Evolutionary conservation across 345 rosid species (phyloP), one percentile per base, ranked within the genome.

Genomic region (Moricandia moricandioides): DNA sequence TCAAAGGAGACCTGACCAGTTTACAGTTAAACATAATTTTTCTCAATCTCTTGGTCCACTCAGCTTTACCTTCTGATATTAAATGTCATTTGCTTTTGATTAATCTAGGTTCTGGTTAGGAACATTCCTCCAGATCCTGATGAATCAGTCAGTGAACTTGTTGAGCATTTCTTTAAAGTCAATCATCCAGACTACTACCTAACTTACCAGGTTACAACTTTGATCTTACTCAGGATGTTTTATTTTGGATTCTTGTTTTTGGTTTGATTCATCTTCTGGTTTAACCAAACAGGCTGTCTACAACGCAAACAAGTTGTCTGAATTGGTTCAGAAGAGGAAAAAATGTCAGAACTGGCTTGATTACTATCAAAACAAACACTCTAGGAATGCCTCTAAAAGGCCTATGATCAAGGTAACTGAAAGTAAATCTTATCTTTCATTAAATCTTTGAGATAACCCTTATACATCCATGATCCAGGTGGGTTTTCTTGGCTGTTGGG

Each of bases 101-200:
- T 69, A 58, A 70, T 77, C 7, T 71, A 94, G 97, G 98, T 94
- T 4, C 83, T 94, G 60, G 92, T 90, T 4, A 86, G 89, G 78
- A 94, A 91, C 72, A 89, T 91, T 65, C 97, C 98, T 17, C 93
- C 91, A 8, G 97, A 94, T 74, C 91, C 93, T 59, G 91, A 94
- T 80, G 98, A 94, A 86, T 86, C 98, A 1, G 83, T 90, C 34
- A 70, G 86, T 75, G 91, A 94, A 71, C 92, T 87, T 34, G 93
- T 91, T 62, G 93, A 91, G 62, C 98, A 94, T 72, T 91, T 90
- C 77, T 91, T 94, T 78, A 82, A 85, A 43, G 98, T 94, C 78
- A 94, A 94, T 77, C 98, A 91, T 85, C 90, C 97, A 40, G 87
- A 87, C 67, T 80, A 86, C 73, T 91, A 85, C 79, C 96, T 91